Conservation (phyloP, 352 stramenopile species). For the Pythium volutum region DNA sequence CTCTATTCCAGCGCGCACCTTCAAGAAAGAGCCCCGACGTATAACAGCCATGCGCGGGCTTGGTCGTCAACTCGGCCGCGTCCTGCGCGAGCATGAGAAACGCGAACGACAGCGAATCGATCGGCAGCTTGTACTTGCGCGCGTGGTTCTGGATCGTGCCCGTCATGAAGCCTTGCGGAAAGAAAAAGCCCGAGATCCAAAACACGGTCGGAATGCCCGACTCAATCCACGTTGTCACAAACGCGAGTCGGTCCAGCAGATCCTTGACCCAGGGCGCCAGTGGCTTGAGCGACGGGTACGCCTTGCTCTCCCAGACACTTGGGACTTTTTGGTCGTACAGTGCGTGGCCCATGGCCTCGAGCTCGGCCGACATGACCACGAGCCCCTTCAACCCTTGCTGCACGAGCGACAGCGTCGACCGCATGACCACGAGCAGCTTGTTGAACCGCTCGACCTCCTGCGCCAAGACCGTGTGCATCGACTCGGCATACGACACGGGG, state of each 20-base stretch:
- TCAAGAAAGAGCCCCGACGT: conserved; percentile 91
- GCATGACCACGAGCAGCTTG: conserved; percentile 66
- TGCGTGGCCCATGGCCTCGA: conserved; percentile 83
- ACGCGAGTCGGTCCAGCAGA: conserved; percentile 70
- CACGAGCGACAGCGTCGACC: conserved; percentile 58
- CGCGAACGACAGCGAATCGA: conserved; percentile 90
- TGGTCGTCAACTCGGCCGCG: conserved; percentile 46
- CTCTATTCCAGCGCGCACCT: conserved; percentile 86
- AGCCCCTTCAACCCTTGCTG: conserved; percentile 74
- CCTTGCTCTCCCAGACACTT: conserved; percentile 81
- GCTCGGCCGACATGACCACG: conserved; percentile 84
- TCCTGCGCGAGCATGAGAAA: conserved; percentile 80
- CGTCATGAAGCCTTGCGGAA: conserved; percentile 91
- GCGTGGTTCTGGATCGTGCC: conserved; percentile 92
- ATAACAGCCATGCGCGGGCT: conserved; percentile 84
- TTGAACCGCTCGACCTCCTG: conserved; percentile 87
- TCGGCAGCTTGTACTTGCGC: conserved; percentile 83
- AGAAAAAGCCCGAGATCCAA: conserved; percentile 92
- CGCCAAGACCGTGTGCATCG: conserved; percentile 95
- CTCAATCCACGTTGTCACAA: conserved; percentile 71
- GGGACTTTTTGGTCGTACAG: conserved; percentile 91
- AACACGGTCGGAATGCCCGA: conserved; percentile 80
- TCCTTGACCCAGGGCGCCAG: conserved; percentile 88
- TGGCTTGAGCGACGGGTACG: conserved; percentile 90
- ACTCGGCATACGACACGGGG: conserved; percentile 90